Conservation (phyloP, 192 early-diverging fungal species). For the Entomortierella parvispora region DNA sequence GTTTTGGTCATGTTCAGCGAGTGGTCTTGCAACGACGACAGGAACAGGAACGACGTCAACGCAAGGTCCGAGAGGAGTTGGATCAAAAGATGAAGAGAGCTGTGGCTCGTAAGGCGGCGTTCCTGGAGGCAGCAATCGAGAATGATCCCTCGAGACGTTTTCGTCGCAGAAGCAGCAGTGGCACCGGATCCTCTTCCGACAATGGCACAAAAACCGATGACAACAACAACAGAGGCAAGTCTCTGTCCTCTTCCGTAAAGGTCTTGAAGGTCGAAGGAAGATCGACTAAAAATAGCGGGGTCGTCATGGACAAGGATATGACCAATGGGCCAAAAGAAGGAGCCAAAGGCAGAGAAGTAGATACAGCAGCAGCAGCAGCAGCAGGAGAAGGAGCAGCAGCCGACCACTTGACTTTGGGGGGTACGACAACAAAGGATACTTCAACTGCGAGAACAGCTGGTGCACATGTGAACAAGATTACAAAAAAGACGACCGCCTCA, state of each 20-base stretch:
- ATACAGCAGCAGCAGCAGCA: not conserved
- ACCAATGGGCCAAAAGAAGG: not conserved
- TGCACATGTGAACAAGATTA: too few relatives aligned
- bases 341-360: not conserved
- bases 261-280: not conserved
- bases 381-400: not conserved
- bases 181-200: not conserved
- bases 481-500: too few relatives aligned
- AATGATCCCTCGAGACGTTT: conserved; percentile 48
- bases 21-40: conserved; percentile 30
- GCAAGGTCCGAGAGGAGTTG: conserved; percentile 30
- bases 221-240: not conserved
- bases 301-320: not conserved
- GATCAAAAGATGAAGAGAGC: conserved; percentile 49
- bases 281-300: not conserved
- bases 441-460: too few relatives aligned
- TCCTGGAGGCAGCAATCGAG: conserved; percentile 45
- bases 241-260: not conserved
- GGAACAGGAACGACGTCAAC: conserved; percentile 33
- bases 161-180: conserved; percentile 6
- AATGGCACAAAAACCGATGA: conserved; percentile 1
- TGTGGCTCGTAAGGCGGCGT: conserved; percentile 37
- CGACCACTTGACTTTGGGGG: too few relatives aligned
- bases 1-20: conserved; percentile 27
- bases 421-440: too few relatives aligned